phyloP scores from a whole-genome alignment of 2,329 filamentous ascomycete species.

The Didymella segeticola region DNA sequence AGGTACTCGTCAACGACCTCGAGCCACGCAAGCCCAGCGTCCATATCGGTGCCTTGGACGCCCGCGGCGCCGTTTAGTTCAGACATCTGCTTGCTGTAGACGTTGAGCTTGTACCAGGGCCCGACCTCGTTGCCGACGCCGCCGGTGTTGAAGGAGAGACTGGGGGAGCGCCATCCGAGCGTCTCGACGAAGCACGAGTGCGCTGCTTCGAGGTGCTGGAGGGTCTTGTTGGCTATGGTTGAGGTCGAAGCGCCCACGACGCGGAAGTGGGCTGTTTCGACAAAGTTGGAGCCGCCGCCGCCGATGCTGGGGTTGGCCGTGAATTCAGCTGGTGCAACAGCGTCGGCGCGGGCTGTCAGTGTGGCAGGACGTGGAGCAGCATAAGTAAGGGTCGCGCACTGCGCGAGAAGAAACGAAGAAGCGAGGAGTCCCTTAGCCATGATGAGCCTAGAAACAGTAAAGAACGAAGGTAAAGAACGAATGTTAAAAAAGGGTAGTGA shows the following conservation, averaged over 20 bases:
- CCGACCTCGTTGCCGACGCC: constrained; percentile 42
- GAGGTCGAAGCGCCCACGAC: constrained; percentile 45
- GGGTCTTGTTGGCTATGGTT: constrained; percentile 34
- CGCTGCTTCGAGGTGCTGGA: constrained; percentile 56
- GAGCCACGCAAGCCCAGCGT: constrained; percentile 52
- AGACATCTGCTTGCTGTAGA: constrained; percentile 46
- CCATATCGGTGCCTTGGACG: constrained; percentile 51
- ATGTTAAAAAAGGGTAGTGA: background rate
- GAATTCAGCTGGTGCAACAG: constrained; percentile 17
- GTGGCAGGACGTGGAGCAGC: constrained; percentile 6
- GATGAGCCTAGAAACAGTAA: no score
- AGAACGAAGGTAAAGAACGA: constrained; percentile 4
- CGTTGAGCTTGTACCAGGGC: constrained; percentile 55
- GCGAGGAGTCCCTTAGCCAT: constrained; percentile 10
- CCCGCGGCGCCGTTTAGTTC: constrained; percentile 51
- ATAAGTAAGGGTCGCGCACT: constrained; percentile 5
- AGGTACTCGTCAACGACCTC: constrained; percentile 53
- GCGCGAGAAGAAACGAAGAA: constrained; percentile 6
- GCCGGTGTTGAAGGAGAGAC: constrained; percentile 28
- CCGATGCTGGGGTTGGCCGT: constrained; percentile 23
- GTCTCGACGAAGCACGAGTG: constrained; percentile 36
- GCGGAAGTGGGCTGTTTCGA: constrained; percentile 48
- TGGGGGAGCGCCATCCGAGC: constrained; percentile 28
- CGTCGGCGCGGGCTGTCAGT: background rate
- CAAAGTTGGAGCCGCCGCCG: constrained; percentile 16